Percentiles rank a stretch among this genome's conserved stretches.
These are phyloP conservation scores for Colletotrichum agaves DNA, from an alignment of 2,329 filamentous ascomycete species.

Conservation along the genomic window DNA sequence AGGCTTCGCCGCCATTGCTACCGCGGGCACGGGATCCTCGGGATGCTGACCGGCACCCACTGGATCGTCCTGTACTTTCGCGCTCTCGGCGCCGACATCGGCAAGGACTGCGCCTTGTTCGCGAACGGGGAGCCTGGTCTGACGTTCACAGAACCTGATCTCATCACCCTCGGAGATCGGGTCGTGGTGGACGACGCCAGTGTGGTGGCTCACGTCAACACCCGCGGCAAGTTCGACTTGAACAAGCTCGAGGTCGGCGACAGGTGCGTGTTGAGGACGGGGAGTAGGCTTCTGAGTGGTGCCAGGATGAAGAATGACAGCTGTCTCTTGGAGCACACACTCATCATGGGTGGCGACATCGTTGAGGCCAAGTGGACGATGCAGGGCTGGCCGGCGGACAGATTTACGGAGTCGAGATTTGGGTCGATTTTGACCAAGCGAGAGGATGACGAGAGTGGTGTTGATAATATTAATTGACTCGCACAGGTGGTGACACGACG, in stretches of 20 bases:
- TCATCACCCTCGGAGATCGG: constrained; percentile 63
- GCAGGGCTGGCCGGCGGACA: constrained; percentile 66
- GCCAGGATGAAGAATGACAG: constrained; percentile 63
- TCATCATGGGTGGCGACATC: constrained; percentile 66
- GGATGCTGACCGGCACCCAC: constrained; percentile 63
- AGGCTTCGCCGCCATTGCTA: constrained; percentile 61
- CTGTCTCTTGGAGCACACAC: constrained; percentile 66
- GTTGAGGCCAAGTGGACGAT: constrained; percentile 61
- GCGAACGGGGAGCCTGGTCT: constrained; percentile 62
- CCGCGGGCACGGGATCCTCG: constrained; percentile 60
- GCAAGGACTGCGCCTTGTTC: constrained; percentile 65
- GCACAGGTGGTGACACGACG: background rate
- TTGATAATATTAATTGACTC: background rate
- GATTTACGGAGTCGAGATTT: constrained; percentile 42
- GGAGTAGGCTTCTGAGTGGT: constrained; percentile 62
- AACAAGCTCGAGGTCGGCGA: constrained; percentile 62
- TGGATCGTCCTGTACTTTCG: constrained; percentile 65
- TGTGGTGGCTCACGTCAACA: constrained; percentile 67
- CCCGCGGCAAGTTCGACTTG: constrained; percentile 65
- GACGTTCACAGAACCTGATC: constrained; percentile 67
- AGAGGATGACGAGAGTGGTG: background rate
- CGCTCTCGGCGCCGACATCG: constrained; percentile 63
- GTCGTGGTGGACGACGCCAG: constrained; percentile 66
- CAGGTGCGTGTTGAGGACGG: constrained; percentile 62
- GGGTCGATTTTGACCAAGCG: background rate